Evolutionary conservation across 257 asterid genomes (phyloP).

Genomic region (Buddleja alternifolia): DNA sequence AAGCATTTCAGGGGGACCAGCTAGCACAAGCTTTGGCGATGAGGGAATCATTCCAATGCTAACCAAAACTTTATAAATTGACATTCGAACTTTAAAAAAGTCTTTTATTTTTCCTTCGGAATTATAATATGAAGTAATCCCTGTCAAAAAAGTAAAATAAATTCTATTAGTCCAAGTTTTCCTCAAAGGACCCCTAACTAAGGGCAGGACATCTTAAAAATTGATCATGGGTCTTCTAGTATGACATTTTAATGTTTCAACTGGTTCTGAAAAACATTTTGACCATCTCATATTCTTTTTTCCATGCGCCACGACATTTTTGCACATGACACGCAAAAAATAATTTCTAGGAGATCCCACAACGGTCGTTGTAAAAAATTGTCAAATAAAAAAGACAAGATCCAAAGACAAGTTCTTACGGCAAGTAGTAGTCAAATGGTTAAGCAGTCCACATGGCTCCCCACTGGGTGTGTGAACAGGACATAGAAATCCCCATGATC

Average conservation of each 20-base stretch:
- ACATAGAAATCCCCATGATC: constrained; percentile 98
- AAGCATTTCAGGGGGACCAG: constrained; percentile 90
- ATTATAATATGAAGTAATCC: constrained; percentile 83
- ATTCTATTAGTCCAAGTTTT: neutral
- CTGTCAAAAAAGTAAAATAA: constrained; percentile 49
- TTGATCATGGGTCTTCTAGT: neutral
- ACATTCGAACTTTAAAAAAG: constrained; percentile 63
- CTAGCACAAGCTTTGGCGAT: constrained; percentile 70
- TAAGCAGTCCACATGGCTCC: constrained; percentile 96
- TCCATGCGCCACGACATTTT: neutral
- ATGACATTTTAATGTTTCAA: neutral
- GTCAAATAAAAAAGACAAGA: neutral
- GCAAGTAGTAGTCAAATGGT: constrained; percentile 90
- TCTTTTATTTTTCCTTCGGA: constrained; percentile 71
- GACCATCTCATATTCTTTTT: neutral
- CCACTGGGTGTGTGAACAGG: constrained; percentile 99
- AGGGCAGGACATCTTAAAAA: neutral
- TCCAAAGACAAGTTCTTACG: constrained; percentile 60
- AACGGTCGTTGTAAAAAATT: neutral
- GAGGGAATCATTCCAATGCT: constrained; percentile 84
- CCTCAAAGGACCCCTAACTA: neutral
- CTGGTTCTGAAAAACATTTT: neutral
- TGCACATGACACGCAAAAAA: no score
- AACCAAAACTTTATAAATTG: constrained; percentile 57
- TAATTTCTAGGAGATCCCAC: neutral